Percentiles rank a stretch among this genome's conserved stretches.
Evolutionary conservation across 176 grass and related monocot genomes (phyloP).

Genomic region (Zoysia japonica): DNA sequence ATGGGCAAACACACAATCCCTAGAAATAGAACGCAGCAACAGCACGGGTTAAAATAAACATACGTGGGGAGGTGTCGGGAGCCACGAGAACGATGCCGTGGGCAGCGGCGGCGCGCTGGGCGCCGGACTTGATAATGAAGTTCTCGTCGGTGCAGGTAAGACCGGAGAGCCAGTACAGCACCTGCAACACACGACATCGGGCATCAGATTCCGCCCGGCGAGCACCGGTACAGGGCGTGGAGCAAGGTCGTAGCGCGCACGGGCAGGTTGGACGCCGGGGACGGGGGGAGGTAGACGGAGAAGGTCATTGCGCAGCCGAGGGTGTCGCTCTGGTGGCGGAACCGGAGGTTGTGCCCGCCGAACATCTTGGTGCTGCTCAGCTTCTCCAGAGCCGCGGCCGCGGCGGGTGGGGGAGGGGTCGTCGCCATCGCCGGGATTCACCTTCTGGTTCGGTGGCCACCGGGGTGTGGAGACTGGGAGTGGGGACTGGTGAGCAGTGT

Average conservation of each 20-base stretch:
- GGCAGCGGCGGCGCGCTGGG: constrained; percentile 72
- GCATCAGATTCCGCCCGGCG: constrained; percentile 2
- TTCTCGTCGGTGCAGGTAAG: constrained; percentile 89
- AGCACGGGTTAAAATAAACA: constrained; percentile 16
- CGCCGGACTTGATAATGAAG: constrained; percentile 85
- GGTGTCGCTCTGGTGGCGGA: constrained; percentile 78
- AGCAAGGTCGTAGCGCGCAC: constrained; percentile 18
- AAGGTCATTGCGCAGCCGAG: constrained; percentile 85
- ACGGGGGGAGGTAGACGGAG: constrained; percentile 73
- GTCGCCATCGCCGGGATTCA: constrained; percentile 38
- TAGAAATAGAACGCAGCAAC: neutral
- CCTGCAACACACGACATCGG: constrained; percentile 18
- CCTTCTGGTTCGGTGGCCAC: constrained; percentile 24
- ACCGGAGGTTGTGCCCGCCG: constrained; percentile 77
- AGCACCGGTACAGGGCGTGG: neutral
- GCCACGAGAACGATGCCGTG: constrained; percentile 72
- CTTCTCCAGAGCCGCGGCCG: constrained; percentile 52
- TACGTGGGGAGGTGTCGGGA: constrained; percentile 94
- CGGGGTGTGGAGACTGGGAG: neutral
- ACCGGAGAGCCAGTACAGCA: constrained; percentile 90
- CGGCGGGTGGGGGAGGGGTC: constrained; percentile 23
- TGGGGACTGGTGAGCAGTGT: neutral
- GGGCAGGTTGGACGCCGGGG: constrained; percentile 59
- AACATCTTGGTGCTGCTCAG: constrained; percentile 91
- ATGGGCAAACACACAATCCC: neutral